Percentiles rank a stretch among this genome's conserved stretches.
These are phyloP conservation scores for Oryza brachyantha DNA, from an alignment of 176 grass and related monocot species.

Conservation along the genomic window DNA sequence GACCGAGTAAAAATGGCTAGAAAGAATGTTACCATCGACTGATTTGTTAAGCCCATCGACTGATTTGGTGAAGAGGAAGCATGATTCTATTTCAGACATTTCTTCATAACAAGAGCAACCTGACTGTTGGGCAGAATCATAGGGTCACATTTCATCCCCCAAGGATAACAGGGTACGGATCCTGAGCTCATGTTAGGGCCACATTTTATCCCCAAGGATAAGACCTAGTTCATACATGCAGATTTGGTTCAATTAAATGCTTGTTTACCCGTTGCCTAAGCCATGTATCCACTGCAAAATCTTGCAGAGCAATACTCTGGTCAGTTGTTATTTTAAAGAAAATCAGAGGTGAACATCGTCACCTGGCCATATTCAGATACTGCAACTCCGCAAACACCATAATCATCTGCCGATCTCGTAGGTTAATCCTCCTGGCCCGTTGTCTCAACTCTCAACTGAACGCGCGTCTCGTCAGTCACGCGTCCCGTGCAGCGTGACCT, in stretches of 20 bases:
- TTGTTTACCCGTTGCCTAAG: neutral
- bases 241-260: neutral
- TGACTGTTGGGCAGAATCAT: neutral
- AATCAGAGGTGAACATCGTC: neutral
- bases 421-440: neutral
- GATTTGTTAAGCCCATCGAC: neutral
- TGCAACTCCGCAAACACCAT: neutral
- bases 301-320: neutral
- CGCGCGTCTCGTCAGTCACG: slow-evolving; percentile 9
- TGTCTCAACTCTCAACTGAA: slow-evolving; percentile 35
- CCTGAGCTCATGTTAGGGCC: neutral
- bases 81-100: neutral
- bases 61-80: neutral
- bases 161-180: too few species aligned
- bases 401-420: neutral
- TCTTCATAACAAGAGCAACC: neutral
- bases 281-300: neutral
- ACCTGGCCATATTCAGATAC: neutral
- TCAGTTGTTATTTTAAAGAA: neutral
- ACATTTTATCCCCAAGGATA: neutral
- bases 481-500: neutral
- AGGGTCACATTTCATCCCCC: neutral
- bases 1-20: slow-evolving; percentile 32
- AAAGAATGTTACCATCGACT: slow-evolving; percentile 2
- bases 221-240: too few species aligned